Base-by-base conservation (phyloP, 2,329 filamentous ascomycete genomes). In the Calonectria leucothoes region DNA sequence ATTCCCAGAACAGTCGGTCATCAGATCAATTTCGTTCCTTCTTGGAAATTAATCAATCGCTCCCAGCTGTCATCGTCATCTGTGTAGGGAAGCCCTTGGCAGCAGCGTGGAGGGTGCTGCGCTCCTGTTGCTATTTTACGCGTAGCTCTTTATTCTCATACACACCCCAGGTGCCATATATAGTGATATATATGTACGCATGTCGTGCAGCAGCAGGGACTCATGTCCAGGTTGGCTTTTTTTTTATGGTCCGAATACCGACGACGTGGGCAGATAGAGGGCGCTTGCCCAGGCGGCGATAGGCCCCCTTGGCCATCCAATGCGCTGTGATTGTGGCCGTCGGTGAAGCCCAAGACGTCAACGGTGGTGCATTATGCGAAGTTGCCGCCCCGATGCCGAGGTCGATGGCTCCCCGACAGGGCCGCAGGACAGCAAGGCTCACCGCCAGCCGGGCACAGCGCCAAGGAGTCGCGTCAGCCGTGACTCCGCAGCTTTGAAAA, bases 241-340 rank as follows among this genome's bases (percentile, higher is more conserved):
- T 51, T 55, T 57, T 45, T 57, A 57, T 79, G 72, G 64, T 71
- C 75, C 73, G 72, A 73, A 72, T 80, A 78, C 78, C 78, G 78
- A 80, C 78, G 76, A 80, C 78, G 75, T 80, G 79, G 78, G 77
- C 77, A 64, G 77, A 73, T 69, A 71, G 67, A 78, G 69, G 74
- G 76, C 25, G 74, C 72, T 73, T 79, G 63, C 76, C 72, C 74
- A 71, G 64, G 69, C 74, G 59, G 73, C 77, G 75, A 72, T 76
- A 79, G 76, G 78, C 78, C 76, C 76, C 74, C 72, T 61, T 80
- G 71, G 72, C 70, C 75, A 57, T 72, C 74, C 71, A 74, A 77
- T 75, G 63, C 74, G 55, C 72, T 74, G 78, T 74, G 75, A 77
- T 73, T 74, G 52, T 25, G 72, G 69, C 74, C 76, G 61, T 80